A percentile compares a stretch with the other conserved stretches of the same genome.
These are phyloP conservation scores for Colletotrichum kahawae DNA, from an alignment of 2,329 filamentous ascomycete genomes.

Conservation along the genomic window DNA sequence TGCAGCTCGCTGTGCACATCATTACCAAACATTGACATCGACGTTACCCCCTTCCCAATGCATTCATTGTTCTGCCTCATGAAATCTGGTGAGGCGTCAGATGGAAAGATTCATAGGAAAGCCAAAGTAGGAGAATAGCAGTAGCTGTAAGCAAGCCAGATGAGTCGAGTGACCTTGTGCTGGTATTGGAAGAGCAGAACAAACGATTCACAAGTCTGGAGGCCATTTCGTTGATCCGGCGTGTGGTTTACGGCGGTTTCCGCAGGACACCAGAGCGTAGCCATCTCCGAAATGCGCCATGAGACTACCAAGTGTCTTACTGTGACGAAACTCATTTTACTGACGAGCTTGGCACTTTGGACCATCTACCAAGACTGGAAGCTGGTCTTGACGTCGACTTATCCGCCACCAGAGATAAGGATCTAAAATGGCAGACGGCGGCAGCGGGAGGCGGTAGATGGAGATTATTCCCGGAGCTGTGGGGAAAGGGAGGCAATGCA, in stretches of 20 bases:
- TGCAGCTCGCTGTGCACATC: neutral
- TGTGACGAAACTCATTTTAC: neutral
- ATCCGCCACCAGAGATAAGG: neutral
- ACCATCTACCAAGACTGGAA: neutral
- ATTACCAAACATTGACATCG: neutral
- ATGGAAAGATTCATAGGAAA: neutral
- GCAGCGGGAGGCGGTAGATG: neutral
- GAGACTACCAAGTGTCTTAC: neutral
- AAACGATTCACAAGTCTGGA: neutral
- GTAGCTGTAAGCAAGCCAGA: neutral
- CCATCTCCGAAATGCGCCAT: neutral
- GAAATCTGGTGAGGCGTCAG: neutral
- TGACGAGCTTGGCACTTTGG: neutral
- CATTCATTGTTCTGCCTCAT: neutral
- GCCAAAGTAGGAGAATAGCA: neutral
- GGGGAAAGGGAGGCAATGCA: neutral
- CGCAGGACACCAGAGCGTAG: neutral
- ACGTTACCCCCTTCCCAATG: neutral
- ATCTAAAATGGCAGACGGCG: neutral
- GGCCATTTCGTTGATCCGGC: neutral
- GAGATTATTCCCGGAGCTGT: neutral
- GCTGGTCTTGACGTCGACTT: neutral
- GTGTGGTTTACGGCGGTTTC: neutral
- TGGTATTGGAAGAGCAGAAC: neutral
- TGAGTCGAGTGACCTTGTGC: neutral